Evolutionary conservation across 2,329 filamentous ascomycete species (phyloP).

Genomic region (Fusarium palustre): DNA sequence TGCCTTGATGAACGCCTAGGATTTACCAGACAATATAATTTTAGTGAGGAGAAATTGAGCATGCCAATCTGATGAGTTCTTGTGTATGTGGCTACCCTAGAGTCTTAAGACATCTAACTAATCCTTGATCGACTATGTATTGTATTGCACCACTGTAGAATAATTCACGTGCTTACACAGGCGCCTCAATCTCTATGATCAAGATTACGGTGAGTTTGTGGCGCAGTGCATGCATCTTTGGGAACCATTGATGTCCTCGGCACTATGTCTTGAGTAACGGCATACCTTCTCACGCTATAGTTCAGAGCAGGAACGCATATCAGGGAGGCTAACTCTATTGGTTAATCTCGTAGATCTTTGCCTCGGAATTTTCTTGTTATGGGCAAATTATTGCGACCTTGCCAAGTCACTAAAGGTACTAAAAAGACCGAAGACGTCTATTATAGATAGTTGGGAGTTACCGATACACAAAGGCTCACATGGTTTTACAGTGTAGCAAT

Average conservation of each 20-base stretch:
- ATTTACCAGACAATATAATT: no score
- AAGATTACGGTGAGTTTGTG: neutral
- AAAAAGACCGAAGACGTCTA: no score
- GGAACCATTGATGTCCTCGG: neutral
- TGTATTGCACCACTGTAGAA: neutral
- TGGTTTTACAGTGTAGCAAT: neutral
- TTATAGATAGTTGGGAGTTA: neutral
- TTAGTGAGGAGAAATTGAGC: neutral
- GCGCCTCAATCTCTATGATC: neutral
- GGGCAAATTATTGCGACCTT: neutral
- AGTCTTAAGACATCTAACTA: neutral
- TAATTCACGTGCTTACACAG: neutral
- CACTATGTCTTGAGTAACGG: neutral
- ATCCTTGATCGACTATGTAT: neutral
- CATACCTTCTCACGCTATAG: neutral
- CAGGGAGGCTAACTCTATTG: neutral
- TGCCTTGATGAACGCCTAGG: no score
- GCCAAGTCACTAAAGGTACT: neutral
- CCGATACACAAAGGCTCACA: neutral
- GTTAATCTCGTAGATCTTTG: neutral
- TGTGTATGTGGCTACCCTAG: neutral
- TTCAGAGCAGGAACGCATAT: neutral
- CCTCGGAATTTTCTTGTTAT: neutral
- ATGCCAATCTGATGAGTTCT: neutral
- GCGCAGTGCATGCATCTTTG: neutral